Evolutionary conservation across 1,284 basidiomycete genomes (phyloP).

Genomic region (Microbotryum silenes-acaulis): DNA sequence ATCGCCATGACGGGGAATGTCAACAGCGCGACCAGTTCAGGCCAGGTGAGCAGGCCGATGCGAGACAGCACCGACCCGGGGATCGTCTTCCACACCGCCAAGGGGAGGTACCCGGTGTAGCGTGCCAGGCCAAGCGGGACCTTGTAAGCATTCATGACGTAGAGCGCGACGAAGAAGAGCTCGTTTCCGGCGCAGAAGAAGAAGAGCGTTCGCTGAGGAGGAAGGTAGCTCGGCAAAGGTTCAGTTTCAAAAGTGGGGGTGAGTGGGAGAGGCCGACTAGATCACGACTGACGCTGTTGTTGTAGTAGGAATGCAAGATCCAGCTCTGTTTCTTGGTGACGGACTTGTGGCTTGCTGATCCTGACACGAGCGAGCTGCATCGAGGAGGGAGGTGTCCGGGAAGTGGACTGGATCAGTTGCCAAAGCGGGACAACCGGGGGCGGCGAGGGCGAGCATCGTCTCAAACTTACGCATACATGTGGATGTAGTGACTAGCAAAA

Average conservation of each 20-base stretch:
- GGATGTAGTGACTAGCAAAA: conserved; percentile 98
- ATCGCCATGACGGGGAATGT: conserved; percentile 64
- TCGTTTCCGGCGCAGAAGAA: conserved; percentile 82
- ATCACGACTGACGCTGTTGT: conserved; percentile 58
- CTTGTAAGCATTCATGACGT: conserved; percentile 70
- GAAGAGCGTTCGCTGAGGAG: neutral
- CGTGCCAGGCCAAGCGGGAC: conserved; percentile 50
- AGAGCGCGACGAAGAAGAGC: conserved; percentile 90
- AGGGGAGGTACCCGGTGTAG: conserved; percentile 67
- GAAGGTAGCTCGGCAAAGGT: neutral
- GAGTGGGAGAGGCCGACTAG: neutral
- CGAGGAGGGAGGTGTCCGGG: neutral
- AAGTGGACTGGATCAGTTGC: neutral
- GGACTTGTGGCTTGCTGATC: conserved; percentile 83
- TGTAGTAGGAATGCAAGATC: conserved; percentile 91
- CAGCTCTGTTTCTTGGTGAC: conserved; percentile 85
- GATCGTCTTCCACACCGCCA: conserved; percentile 24
- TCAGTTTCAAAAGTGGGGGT: neutral
- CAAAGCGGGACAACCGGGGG: conserved; percentile 7
- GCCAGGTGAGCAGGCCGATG: conserved; percentile 57
- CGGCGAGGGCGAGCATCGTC: neutral
- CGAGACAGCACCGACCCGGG: conserved; percentile 29
- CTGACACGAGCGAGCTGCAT: conserved; percentile 79
- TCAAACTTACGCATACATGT: conserved; percentile 87
- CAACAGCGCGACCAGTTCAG: conserved; percentile 61